Base-by-base conservation (phyloP, 345 rosid species). In the Bruguiera parviflora region DNA sequence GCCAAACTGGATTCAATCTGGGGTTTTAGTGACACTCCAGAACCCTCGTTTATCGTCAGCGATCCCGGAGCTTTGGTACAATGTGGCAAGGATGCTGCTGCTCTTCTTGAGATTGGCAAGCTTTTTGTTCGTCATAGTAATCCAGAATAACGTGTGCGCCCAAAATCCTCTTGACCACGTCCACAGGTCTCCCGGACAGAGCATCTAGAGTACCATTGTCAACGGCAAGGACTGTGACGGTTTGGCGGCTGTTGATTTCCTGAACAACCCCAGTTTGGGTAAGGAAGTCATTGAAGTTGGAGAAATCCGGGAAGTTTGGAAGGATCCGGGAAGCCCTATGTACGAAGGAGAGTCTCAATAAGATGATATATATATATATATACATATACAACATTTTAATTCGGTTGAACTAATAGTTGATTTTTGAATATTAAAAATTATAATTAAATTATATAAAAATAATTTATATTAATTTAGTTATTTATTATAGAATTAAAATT, bases 61-160 rank as follows among this genome's bases (percentile, higher is more conserved):
- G 0, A 47, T 20, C 3, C 98, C 98, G 19, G 82, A 78, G 2
- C 89, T 67, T 52, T 92, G 96, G 72, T 71, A 90, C 56, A 92
- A 64, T 1, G 92, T 90, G 55, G 96, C 84, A 33, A 88, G 75
- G 62, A 69, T 47, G 27, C 73, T 53, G 57, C 83, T 68, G 59
- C 46, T 65, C 18, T 70, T 65, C 4, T 68, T 31, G 2, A 73
- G 51, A 4, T 56, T 65, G 6, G 39, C 21, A 3, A 73, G 68
- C 77, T 77, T 77, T n/a, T 6, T 8, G 15, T 1, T 33, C 27
- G 49, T 77, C 81, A 47, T 68, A 77, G 71, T 77, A 77, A 65
- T 77, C 77, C 25, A 77, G 81, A 7, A 77, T 53, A 3, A 77
- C 77, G 58, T 77, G 81, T 4, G 28, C 13, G 47, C 74, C 61